Evolutionary conservation across 176 grass and related monocot genomes (phyloP).

Genomic region (Avena insularis): DNA sequence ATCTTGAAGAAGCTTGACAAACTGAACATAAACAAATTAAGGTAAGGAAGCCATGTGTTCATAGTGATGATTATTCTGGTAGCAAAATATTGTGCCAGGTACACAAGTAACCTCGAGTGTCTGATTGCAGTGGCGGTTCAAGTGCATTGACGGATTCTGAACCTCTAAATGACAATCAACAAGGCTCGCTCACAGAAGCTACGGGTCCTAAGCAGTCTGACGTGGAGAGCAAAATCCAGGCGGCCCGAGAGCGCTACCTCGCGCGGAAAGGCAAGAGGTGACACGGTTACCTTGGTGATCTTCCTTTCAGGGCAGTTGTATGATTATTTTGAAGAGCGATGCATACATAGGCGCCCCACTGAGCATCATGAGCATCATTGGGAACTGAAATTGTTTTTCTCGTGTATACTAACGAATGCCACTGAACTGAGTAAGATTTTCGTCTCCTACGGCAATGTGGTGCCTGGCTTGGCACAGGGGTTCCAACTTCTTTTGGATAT

Average conservation of each 20-base stretch:
- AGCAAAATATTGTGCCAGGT: constrained; percentile 15
- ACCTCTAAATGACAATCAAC: constrained; percentile 36
- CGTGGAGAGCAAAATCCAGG: constrained; percentile 88
- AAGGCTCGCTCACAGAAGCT: constrained; percentile 6
- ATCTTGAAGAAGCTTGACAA: constrained; percentile 91
- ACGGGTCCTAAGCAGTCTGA: constrained; percentile 58
- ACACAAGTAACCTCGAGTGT: neutral
- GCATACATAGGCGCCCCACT: neutral
- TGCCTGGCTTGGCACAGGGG: too few relatives aligned
- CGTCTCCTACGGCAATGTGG: too few relatives aligned
- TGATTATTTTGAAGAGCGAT: neutral
- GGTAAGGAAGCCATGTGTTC: constrained; percentile 44
- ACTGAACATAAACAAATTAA: constrained; percentile 79
- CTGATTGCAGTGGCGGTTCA: constrained; percentile 70
- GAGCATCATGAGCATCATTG: neutral
- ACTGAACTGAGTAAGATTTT: too few relatives aligned
- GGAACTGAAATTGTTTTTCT: neutral
- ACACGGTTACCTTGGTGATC: neutral
- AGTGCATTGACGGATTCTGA: constrained; percentile 24
- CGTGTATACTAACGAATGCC: neutral
- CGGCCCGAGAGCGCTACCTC: constrained; percentile 86
- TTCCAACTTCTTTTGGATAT: too few relatives aligned
- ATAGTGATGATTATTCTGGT: neutral
- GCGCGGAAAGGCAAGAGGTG: constrained; percentile 84
- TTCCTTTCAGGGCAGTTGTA: neutral